Evolutionary conservation across 2,329 filamentous ascomycete genomes (phyloP), one percentile per base, ranked within the genome.

Genomic region (Chaetomiaceae sp.): DNA sequence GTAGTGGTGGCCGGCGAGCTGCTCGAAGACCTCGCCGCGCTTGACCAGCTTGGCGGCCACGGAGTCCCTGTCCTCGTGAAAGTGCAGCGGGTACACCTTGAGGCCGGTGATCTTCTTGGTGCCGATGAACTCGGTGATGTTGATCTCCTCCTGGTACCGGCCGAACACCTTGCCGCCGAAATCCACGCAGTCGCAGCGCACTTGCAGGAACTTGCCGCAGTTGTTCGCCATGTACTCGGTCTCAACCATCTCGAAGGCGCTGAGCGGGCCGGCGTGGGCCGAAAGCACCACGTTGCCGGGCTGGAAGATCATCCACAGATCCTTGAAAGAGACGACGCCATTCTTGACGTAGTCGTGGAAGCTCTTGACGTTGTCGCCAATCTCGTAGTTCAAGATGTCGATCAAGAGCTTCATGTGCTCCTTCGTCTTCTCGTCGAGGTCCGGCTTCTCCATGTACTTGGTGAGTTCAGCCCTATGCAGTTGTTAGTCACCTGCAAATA

Each of bases 291-390:
- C 62, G 36, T 60, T 64, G 0, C 70, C 71, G 0, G 74, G 75
- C 41, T 68, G 66, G 56, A 77, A 75, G 22, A 78, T 67, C n/a
- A 72, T 71, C 74, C 73, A 77, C 9, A 72, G 63, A 38, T 79
- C 69, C 11, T 71, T 65, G 41, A 72, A 78, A 0, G 72, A 72
- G 41, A 80, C 71, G 37, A 78, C 75, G 0, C 70, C 68, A 49
- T 79, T 76, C 51, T 63, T 60, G 49, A 76, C 64, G 42, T 76
- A 72, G 46, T 81, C 76, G 35, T 72, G 64, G 19, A 69, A 72
- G 1, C 69, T 64, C 41, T 70, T 67, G 43, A 80, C 73, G 10
- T 65, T 63, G 17, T 75, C 70, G 14, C 67, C 68, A 9, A 81
- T 66, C 55, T 81, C 76, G 15, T 68, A 66, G 37, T 69, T 64